phyloP scores from a whole-genome alignment of 768 basidiomycete species.

The Boletus subcaerulescens region DNA sequence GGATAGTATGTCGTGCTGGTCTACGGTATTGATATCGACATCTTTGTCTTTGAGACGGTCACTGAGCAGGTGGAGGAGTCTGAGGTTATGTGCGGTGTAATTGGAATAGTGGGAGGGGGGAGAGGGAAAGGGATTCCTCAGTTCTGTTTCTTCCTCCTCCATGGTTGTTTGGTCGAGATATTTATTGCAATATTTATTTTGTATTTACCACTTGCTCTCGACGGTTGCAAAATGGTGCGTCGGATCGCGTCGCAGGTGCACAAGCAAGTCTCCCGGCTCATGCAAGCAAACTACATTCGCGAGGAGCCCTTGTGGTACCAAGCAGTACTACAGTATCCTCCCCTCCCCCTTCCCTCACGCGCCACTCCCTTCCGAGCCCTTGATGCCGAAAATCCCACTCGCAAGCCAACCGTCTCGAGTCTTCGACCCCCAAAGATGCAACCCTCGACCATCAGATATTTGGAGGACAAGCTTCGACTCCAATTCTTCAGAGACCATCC shows the following conservation, averaged over 20 bases:
- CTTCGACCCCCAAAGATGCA: conserved; percentile 39
- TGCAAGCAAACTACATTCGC: conserved; percentile 61
- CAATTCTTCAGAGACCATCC: conserved; percentile 97
- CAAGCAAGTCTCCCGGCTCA: conserved; percentile 77
- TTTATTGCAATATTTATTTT: neutral
- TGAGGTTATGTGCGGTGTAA: conserved; percentile 73
- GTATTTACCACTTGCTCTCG: neutral
- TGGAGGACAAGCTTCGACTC: conserved; percentile 81
- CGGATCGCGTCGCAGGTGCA: conserved; percentile 87
- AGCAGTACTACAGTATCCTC: conserved; percentile 85
- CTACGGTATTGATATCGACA: conserved; percentile 36
- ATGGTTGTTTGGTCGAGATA: conserved; percentile 10
- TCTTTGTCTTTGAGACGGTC: conserved; percentile 44
- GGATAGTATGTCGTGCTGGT: conserved; percentile 60
- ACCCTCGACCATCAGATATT: conserved; percentile 65
- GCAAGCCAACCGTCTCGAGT: conserved; percentile 23
- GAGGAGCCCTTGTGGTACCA: conserved; percentile 79
- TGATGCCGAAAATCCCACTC: conserved; percentile 38
- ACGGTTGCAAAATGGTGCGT: conserved; percentile 44
- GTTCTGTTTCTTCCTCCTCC: conserved; percentile 69
- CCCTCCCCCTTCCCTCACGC: conserved; percentile 78
- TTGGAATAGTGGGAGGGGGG: conserved; percentile 82
- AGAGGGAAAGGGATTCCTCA: conserved; percentile 86
- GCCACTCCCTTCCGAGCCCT: conserved; percentile 49
- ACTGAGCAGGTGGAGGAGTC: conserved; percentile 59